Conservation (phyloP, 2,329 filamentous ascomycete species). For the Ophiostoma ips region DNA sequence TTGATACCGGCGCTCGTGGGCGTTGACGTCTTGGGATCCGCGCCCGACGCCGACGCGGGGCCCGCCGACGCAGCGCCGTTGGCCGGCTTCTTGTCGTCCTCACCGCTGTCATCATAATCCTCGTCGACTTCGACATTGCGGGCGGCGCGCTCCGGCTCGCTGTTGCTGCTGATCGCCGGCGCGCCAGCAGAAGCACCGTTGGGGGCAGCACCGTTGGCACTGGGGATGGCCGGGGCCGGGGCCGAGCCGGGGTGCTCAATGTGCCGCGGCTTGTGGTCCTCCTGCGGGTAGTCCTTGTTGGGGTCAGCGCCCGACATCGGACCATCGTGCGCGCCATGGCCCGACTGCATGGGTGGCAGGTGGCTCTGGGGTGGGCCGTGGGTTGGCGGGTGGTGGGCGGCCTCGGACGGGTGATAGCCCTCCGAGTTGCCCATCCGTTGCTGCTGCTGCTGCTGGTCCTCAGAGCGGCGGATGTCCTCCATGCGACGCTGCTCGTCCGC, state of each 20-base stretch:
- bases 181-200: conserved; percentile 15
- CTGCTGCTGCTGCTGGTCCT: conserved; percentile 34
- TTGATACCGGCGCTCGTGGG: conserved; percentile 36
- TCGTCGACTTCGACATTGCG: conserved; percentile 96
- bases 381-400: conserved; percentile 67
- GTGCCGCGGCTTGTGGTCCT: conserved; percentile 40
- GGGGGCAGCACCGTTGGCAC: background rate
- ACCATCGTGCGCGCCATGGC: conserved; percentile 39
- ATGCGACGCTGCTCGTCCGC: conserved; percentile 45
- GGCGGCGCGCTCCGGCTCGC: conserved; percentile 70
- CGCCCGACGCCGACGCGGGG: conserved; percentile 27
- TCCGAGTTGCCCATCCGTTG: conserved; percentile 56
- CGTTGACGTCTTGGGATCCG: conserved; percentile 38
- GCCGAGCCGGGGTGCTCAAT: conserved; percentile 31
- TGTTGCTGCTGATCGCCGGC: conserved; percentile 17
- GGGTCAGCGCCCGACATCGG: conserved; percentile 28
- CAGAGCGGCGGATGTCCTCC: conserved; percentile 37
- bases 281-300: conserved; percentile 39
- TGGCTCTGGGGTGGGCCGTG: conserved; percentile 44
- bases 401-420: conserved; percentile 82
- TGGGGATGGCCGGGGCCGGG: conserved; percentile 12
- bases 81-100: conserved; percentile 57
- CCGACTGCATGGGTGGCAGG: conserved; percentile 49
- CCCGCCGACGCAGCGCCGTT: conserved; percentile 14
- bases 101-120: conserved; percentile 88